Evolutionary conservation across 805 yeast genomes (phyloP), one percentile per base, ranked within the genome.

Genomic region (Yarrowia hollandica): DNA sequence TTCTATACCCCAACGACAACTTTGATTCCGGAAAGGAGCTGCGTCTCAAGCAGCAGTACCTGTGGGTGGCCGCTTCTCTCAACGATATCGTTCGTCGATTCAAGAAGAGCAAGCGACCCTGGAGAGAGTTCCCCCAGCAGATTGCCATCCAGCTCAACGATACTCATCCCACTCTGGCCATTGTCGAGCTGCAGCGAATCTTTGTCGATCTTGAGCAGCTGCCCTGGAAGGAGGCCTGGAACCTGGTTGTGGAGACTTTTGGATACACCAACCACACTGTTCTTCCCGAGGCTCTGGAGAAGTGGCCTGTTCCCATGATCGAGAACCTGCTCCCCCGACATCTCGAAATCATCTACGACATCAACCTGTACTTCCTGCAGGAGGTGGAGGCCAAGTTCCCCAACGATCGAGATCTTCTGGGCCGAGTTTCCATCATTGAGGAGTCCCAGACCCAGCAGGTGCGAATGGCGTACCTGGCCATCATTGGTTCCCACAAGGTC

Each of bases 201-300:
- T 75, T 90, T 60, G 85, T 90, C 62, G 97, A 90, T 72, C 75
- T 86, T 65, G 96, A 91, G 75, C 84, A 84, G 58, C 76, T 90
- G 60, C 80, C 76, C 21, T 91, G 96, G 96, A 84, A 81, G 65
- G 79, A 77, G 46, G 96, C 97, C 34, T 91, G 97, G 97, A 74
- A 74, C 22, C 85, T 91, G 69, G 96, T 88, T 56, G 82, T 85
- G 23, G 71, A 73, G 58, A 89, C 94, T 4, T 89, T 90, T 71
- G 94, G 94, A 60, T 91, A 91, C 78, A 90, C 97, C 6, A 90
- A 90, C 73, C 97, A 90, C 72, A 90, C 97, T 0, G 97, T 90
- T 42, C 85, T 90, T 89, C 85, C 85, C 62, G 97, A 90, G 77
- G 97, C 97, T 19, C 79, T 91, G 63, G 97, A 90, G 76, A 91